Base-by-base conservation (phyloP, 495 filamentous ascomycete species). In the Trichocladium antarcticum region DNA sequence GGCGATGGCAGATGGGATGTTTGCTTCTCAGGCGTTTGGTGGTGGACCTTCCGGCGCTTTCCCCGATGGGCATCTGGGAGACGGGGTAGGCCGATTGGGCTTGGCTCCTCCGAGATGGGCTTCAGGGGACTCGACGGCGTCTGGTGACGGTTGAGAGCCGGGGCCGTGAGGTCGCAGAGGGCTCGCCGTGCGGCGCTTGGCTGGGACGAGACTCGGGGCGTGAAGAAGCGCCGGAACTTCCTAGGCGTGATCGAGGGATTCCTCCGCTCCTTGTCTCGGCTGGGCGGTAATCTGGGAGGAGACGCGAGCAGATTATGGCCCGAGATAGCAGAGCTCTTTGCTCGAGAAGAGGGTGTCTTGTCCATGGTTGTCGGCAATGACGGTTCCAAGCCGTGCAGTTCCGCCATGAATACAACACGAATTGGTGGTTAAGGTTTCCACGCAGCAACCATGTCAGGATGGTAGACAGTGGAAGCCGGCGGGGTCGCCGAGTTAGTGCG, bases 211-310 rank as follows among this genome's bases (percentile, higher is more conserved):
- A 70, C 68, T 37, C 70, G 60, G 42, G 89, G 89, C 12, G 85
- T 90, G 58, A 94, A 95, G 69, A 95, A 95, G 24, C 79, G 74
- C 35, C 68, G 79, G 57, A 94, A 94, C 44, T 80, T 82, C 45
- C 82, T 71, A 32, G 84, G 84, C 22, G 84, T 88, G 42, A 88
- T 71, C 15, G 74, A 78, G 20, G 74, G 74, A 41, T 69, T 64
- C 32, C 69, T 59, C 47, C 66, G 61, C 57, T 74, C 71, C 53
- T 73, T 73, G 37, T 64, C 61, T 28, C 55, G 61, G 47, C 45
- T 54, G 1, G 57, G 28, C 4, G 58, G 57, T 8, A 49, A 39
- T 36, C 64, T 53, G 0, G 67, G 66, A 0, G 70, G 68, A 0
- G 70, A 74, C 8, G 61, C 60, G 27, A 65, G 53, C n/a, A 64